Evolutionary conservation across 2,329 filamentous ascomycete genomes (phyloP).

Genomic region (Stagonosporopsis chrysanthemi): DNA sequence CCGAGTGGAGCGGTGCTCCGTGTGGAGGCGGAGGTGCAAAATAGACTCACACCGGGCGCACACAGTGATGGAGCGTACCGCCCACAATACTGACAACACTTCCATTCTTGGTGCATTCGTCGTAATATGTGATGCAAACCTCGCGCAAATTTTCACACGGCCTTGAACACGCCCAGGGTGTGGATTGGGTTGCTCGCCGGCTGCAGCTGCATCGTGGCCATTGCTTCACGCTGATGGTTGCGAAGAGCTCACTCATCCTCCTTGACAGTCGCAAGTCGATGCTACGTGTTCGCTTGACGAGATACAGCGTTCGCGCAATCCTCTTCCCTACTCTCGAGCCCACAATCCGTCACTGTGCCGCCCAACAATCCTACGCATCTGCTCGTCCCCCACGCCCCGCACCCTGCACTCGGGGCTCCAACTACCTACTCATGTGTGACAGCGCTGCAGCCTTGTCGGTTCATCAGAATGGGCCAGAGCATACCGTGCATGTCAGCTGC

Average conservation of each 20-base stretch:
- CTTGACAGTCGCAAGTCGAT: background rate
- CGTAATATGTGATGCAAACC: background rate
- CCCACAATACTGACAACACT: background rate
- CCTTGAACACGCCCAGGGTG: background rate
- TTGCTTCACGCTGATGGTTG: background rate
- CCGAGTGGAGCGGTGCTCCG: constrained; percentile 27
- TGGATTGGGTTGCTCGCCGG: background rate
- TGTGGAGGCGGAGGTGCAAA: constrained; percentile 30
- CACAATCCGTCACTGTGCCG: constrained; percentile 5
- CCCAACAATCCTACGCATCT: background rate
- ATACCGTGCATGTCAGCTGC: background rate
- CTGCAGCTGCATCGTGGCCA: background rate
- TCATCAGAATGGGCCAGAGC: background rate
- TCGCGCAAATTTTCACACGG: background rate
- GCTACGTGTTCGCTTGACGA: background rate
- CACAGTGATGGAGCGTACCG: background rate
- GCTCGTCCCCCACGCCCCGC: background rate
- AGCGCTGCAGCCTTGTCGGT: background rate
- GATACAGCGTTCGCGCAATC: constrained; percentile 4
- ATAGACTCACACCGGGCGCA: constrained; percentile 9
- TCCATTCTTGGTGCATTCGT: background rate
- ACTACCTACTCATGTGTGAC: background rate
- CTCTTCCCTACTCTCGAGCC: too few species aligned
- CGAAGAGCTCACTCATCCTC: background rate
- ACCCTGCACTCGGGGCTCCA: background rate